Conservation (phyloP, 352 stramenopile species). For the Phytophthora sansomeana region DNA sequence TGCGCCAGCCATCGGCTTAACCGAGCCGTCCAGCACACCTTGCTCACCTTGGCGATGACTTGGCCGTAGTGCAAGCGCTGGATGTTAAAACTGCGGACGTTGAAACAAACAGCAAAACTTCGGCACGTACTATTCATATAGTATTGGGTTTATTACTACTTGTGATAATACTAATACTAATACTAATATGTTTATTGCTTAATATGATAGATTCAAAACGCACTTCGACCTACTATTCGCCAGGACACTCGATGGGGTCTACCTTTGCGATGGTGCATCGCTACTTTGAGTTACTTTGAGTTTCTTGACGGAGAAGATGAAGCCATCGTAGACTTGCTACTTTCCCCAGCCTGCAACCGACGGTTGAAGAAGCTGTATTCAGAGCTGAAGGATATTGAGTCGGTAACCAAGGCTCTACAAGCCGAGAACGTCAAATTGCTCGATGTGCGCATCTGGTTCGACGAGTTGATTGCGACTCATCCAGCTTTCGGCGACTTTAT, state of each 20-base stretch:
- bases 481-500: neutral
- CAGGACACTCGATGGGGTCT: neutral
- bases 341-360: neutral
- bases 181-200: too few relatives aligned
- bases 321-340: neutral
- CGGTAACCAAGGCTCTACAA: too few relatives aligned
- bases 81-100: neutral
- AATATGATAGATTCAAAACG: neutral
- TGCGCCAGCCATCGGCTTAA: neutral
- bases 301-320: neutral
- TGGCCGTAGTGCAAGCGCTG: constrained; percentile 2
- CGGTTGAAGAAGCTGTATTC: neutral
- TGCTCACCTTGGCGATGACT: neutral
- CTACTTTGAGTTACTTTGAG: neutral
- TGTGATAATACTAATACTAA: neutral
- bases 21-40: neutral
- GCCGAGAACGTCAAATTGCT: neutral
- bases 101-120: neutral
- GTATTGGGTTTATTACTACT: too few relatives aligned
- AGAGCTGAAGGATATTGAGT: constrained; percentile 1
- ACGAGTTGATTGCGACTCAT: neutral
- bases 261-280: neutral
- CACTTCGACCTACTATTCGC: neutral
- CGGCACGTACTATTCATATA: constrained; percentile 1
- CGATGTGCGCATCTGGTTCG: neutral